Conservation (phyloP, 2,329 filamentous ascomycete species). For the Ilyonectria robusta region DNA sequence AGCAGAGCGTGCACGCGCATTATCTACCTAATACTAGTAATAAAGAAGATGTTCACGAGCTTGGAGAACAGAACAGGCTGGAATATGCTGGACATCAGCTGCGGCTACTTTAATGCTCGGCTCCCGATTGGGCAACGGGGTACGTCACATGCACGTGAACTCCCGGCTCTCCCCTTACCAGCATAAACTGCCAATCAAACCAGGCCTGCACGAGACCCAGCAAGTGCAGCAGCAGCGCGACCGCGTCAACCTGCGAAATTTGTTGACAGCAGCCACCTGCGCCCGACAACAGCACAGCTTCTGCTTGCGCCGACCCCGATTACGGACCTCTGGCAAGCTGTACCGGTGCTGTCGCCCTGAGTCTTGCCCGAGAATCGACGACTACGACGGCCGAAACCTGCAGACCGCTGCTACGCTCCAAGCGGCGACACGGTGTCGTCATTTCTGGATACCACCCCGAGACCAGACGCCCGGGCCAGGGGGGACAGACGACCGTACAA, state of each 20-base stretch:
- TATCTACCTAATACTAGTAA: neutral
- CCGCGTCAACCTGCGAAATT: conserved; percentile 46
- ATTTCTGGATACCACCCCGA: conserved; percentile 43
- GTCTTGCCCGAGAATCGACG: conserved; percentile 20
- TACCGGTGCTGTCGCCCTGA: conserved; percentile 17
- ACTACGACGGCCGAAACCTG: conserved; percentile 18
- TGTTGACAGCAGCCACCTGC: conserved; percentile 49
- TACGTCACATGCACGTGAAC: conserved; percentile 45
- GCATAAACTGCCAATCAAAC: conserved; percentile 49
- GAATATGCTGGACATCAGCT: conserved; percentile 14
- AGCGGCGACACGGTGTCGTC: conserved; percentile 43
- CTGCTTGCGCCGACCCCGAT: conserved; percentile 29
- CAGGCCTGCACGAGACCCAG: conserved; percentile 39
- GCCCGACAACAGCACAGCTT: conserved; percentile 35
- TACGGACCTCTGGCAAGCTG: conserved; percentile 29
- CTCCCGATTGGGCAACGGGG: conserved; percentile 31
- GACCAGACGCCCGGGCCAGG: conserved; percentile 34
- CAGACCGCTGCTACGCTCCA: conserved; percentile 28
- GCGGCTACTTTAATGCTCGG: conserved; percentile 45
- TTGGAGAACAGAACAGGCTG: neutral
- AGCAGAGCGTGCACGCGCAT: too few species aligned
- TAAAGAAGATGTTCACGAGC: neutral
- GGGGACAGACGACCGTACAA: conserved; percentile 32
- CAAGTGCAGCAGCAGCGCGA: conserved; percentile 41
- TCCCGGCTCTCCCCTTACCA: conserved; percentile 43